These are phyloP conservation scores for Pseudopithomyces chartarum DNA, from an alignment of 2,329 filamentous ascomycete species.

Conservation along the genomic window DNA sequence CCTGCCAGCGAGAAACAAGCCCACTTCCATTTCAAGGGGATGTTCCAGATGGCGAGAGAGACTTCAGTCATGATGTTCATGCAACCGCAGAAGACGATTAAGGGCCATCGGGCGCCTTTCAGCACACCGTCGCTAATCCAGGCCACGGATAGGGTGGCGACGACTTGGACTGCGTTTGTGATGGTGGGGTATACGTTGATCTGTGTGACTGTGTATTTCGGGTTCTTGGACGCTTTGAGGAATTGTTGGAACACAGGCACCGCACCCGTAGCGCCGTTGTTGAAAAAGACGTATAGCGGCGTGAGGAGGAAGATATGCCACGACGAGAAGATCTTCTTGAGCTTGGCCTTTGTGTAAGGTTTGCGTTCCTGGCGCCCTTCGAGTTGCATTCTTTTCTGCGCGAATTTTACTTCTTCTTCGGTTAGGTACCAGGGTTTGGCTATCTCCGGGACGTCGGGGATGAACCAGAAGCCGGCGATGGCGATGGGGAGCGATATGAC, in stretches of 20 bases:
- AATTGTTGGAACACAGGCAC: conserved; percentile 63
- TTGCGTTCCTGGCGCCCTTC: conserved; percentile 53
- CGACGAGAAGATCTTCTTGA: conserved; percentile 64
- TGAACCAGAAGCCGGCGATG: conserved; percentile 53
- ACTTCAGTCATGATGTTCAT: conserved; percentile 48
- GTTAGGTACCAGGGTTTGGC: conserved; percentile 56
- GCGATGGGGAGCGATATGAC: conserved; percentile 60
- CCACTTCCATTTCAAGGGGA: conserved; percentile 65
- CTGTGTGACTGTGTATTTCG: conserved; percentile 55
- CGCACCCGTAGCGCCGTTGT: conserved; percentile 59
- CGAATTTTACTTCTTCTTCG: conserved; percentile 50
- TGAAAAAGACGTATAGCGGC: conserved; percentile 66
- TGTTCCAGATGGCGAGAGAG: conserved; percentile 56
- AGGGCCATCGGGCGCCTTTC: conserved; percentile 65
- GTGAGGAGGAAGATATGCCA: conserved; percentile 69
- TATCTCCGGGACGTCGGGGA: conserved; percentile 59
- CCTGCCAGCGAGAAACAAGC: conserved; percentile 63
- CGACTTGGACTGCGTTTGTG: conserved; percentile 58
- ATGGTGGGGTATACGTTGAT: conserved; percentile 62
- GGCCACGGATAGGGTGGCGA: conserved; percentile 66
- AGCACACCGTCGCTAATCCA: conserved; percentile 69
- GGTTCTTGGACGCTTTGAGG: conserved; percentile 48
- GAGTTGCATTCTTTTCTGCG: conserved; percentile 56
- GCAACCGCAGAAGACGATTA: conserved; percentile 62
- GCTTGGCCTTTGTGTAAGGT: conserved; percentile 57